Percentiles rank a stretch among this genome's conserved stretches.
phyloP scores from a whole-genome alignment of 2,329 filamentous ascomycete species.

The Exophiala aquamarina region DNA sequence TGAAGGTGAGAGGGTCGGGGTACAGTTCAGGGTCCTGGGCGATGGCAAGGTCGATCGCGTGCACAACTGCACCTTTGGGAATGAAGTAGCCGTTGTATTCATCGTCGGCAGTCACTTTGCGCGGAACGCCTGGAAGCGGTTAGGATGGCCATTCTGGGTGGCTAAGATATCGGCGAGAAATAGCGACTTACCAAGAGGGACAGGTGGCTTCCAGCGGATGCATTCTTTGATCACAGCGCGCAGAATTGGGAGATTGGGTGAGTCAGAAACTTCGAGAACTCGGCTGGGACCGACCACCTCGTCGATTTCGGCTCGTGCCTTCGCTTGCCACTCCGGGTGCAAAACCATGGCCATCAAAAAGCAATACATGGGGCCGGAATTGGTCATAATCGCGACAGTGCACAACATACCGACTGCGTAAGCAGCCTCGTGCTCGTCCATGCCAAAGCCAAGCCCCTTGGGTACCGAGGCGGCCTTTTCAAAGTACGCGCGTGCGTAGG shows the following conservation, averaged over 20 bases:
- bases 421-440: conserved; percentile 30
- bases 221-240: conserved; percentile 44
- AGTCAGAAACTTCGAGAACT: conserved; percentile 44
- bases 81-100: conserved; percentile 52
- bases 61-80: conserved; percentile 47
- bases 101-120: conserved; percentile 52
- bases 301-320: conserved; percentile 48
- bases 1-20: conserved; percentile 30
- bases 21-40: conserved; percentile 31
- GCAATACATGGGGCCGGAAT: conserved; percentile 29
- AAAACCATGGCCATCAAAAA: conserved; percentile 46
- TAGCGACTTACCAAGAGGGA: conserved; percentile 33
- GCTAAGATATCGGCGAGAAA: no score
- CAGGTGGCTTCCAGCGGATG: conserved; percentile 50
- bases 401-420: conserved; percentile 29
- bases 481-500: conserved; percentile 17
- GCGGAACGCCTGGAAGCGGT: conserved; percentile 43
- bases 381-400: conserved; percentile 30
- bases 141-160: no score
- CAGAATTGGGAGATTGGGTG: conserved; percentile 38
- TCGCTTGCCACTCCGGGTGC: conserved; percentile 50
- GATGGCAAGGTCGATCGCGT: conserved; percentile 40
- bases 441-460: conserved; percentile 4
- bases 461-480: background rate
- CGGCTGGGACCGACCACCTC: conserved; percentile 39